Base-by-base conservation (phyloP, 805 yeast genomes). In the Maudiozyma barnettii region DNA sequence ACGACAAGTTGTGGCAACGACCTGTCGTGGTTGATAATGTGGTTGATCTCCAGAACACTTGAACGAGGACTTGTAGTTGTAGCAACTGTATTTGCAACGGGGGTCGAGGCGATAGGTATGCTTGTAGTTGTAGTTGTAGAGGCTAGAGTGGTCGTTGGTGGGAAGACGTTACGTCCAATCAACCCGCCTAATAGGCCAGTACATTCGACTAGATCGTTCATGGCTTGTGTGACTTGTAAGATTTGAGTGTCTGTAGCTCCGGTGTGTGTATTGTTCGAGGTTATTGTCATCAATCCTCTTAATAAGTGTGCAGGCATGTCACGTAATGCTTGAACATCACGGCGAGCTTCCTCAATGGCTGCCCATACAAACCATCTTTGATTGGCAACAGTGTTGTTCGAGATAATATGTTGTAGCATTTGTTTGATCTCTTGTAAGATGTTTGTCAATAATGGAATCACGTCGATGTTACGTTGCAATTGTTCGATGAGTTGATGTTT, bases 141-240 rank as follows among this genome's bases (percentile, higher is more conserved):
- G n/a, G n/a, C n/a, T n/a, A n/a, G n/a, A n/a, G n/a, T n/a, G n/a
- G n/a, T n/a, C n/a, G n/a, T n/a, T n/a, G n/a, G n/a, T n/a, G n/a
- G n/a, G n/a, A n/a, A n/a, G n/a, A n/a, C 18, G n/a, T 31, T 23
- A 5, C 22, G 21, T 9, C 43, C 35, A 5, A 40, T 14, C 10
- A 40, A 22, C 9, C 29, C 38, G 5, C 50, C 54, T 20, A 59
- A 44, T 18, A 58, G 49, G 37, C 59, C 58, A 4, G 63, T 57
- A 5, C 59, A 57, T 39, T 58, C 60, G 13, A 59, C 58, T 43
- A 60, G 45, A 23, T 58, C 61, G 43, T 59, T 58, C 64, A 60
- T 59, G 16, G 59, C 20, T 40, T 40, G 43, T 18, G 43, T 40
- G 8, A 40, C 43, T n/a, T 26, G 35, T 19, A 40, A n/a, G 19